phyloP scores from a whole-genome alignment of 306 rosid species.

The Datisca glomerata region DNA sequence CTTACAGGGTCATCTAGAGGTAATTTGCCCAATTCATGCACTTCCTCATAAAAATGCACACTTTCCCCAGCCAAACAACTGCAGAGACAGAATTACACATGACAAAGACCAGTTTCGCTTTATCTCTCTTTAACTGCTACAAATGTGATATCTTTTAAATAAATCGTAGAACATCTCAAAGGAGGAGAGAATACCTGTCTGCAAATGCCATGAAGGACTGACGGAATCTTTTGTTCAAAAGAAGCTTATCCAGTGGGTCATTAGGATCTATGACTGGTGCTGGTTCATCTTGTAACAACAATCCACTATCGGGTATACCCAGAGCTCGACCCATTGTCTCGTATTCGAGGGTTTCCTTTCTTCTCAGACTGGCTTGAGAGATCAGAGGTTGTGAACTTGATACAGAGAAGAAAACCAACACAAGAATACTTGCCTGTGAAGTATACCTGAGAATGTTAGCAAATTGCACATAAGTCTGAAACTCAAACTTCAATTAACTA shows the following conservation, averaged over 20 bases:
- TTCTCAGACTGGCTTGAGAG: conserved; percentile 88
- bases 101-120: not conserved
- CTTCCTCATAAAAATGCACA: conserved; percentile 82
- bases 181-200: conserved; percentile 68
- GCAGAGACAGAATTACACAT: conserved; percentile 18
- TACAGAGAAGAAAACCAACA: conserved; percentile 69
- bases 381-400: conserved; percentile 96
- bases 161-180: not conserved
- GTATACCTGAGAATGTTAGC: conserved; percentile 20
- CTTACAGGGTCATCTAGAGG: conserved; percentile 63
- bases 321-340: conserved; percentile 92
- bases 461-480: conserved; percentile 9
- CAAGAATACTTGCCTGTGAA: conserved; percentile 77
- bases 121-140: not conserved
- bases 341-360: conserved; percentile 50
- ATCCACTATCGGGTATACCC: conserved; percentile 88
- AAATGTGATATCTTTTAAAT: conserved; percentile 7
- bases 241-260: conserved; percentile 83
- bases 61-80: conserved; percentile 99
- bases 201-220: conserved; percentile 93
- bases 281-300: conserved; percentile 43
- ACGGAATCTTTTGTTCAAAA: conserved; percentile 65
- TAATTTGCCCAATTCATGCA: conserved; percentile 73
- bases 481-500: conserved; percentile 13
- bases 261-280: conserved; percentile 43